Evolutionary conservation across 2,329 filamentous ascomycete genomes (phyloP).

Genomic region (Aspergillus glaucus): DNA sequence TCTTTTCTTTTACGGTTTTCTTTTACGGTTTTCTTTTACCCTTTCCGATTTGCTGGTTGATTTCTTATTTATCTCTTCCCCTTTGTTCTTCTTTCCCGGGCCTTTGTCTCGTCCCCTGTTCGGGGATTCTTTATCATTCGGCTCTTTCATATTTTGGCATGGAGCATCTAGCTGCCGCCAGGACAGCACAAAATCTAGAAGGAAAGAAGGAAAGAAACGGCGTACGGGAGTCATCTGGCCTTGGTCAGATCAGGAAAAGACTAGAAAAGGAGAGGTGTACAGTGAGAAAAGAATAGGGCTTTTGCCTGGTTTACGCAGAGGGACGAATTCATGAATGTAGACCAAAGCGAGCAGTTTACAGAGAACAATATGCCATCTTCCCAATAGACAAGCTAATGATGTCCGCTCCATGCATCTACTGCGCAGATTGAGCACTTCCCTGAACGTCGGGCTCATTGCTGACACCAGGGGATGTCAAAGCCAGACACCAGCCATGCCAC

Average conservation of each 20-base stretch:
- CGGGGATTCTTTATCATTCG: background rate
- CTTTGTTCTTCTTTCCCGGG: background rate
- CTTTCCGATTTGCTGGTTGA: background rate
- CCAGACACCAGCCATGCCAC: too few relatives aligned
- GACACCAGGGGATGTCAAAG: too few relatives aligned
- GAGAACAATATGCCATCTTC: constrained; percentile 18
- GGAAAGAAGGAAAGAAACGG: constrained; percentile 19
- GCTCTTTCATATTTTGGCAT: constrained; percentile 8
- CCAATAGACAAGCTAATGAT: too few relatives aligned
- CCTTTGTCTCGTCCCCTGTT: background rate
- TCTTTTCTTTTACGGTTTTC: constrained; percentile 4
- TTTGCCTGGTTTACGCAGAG: too few relatives aligned
- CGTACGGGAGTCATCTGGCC: constrained; percentile 30
- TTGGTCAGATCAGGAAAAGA: constrained; percentile 16
- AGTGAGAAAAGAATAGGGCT: constrained; percentile 4
- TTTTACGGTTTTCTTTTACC: constrained; percentile 6
- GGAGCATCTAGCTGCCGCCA: constrained; percentile 3
- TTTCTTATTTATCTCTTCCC: constrained; percentile 1
- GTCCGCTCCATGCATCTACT: too few relatives aligned
- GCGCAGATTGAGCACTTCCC: too few relatives aligned
- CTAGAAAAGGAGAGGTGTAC: constrained; percentile 9
- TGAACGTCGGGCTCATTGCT: too few relatives aligned
- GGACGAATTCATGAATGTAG: constrained; percentile 4
- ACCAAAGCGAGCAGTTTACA: constrained; percentile 14
- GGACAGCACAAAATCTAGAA: constrained; percentile 3